Evolutionary conservation across 1,284 basidiomycete genomes (phyloP), one percentile per base, ranked within the genome.

Genomic region (Paramarasmius palmivorus): DNA sequence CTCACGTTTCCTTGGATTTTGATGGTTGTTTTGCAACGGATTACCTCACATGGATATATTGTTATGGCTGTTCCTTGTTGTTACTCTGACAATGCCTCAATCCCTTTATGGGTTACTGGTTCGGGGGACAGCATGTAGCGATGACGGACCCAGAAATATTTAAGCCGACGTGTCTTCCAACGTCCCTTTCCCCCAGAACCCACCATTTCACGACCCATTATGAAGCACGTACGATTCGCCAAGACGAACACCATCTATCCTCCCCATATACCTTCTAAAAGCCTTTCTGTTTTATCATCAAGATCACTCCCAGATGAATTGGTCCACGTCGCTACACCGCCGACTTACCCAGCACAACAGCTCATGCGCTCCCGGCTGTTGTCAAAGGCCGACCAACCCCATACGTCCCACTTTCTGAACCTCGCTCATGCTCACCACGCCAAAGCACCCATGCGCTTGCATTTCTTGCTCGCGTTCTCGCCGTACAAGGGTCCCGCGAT

Each of bases 151-250:
- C n/a, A 6, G 15, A 25, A 25, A 14, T 44, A 44, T 44, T 20
- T 44, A 44, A 44, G 23, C 22, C n/a, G n/a, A 44, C 41, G 41
- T 44, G 41, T 20, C 32, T 48, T 49, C 49, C 55, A 54, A 52
- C 54, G 34, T 46, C 57, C 51, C 48, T 40, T 15, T 40, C 51
- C 50, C 49, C 51, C 51, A 48, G 42, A 35, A 38, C 39, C 52
- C 29, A 6, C 29, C 6, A 44, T 17, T 45, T 45, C 29, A 45
- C 42, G 42, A 45, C 19, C 59, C 36, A 72, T 72, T 65, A 63
- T 62, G 49, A 77, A 74, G 61, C 77, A 72, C 56, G 78, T 79
- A 50, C 75, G 73, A 49, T 79, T 79, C 59, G 69, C 75, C 50
- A 61, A 68, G 14, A 72, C 72, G 40, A 77, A 77, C 64, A 68